phyloP scores from a whole-genome alignment of 225 moss, liverwort and hornwort species.

The Polytrichum commune region DNA sequence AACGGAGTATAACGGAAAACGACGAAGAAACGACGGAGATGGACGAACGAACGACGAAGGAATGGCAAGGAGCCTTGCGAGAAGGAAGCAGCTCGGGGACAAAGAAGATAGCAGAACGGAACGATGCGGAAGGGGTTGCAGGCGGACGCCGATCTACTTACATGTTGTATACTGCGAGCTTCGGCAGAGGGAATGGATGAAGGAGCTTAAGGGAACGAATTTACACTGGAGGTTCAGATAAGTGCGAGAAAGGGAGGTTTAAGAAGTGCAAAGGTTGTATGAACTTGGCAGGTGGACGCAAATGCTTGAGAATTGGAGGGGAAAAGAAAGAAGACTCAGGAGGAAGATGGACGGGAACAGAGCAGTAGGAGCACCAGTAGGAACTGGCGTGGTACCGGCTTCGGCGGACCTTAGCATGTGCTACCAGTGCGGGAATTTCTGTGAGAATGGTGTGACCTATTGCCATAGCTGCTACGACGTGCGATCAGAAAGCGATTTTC shows the following conservation, averaged over 20 bases:
- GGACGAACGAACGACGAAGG: neutral
- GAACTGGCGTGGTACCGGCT: neutral
- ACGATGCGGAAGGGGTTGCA: too few relatives aligned
- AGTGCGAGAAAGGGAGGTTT: neutral
- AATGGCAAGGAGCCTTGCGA: neutral
- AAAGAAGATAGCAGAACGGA: too few relatives aligned
- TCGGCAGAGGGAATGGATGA: too few relatives aligned
- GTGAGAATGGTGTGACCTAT: slow-evolving; percentile 62
- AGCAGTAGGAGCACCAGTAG: slow-evolving; percentile 8
- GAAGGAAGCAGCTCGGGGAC: too few relatives aligned
- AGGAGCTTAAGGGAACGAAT: too few relatives aligned
- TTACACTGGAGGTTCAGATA: neutral
- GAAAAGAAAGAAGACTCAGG: slow-evolving; percentile 5
- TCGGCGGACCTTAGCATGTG: slow-evolving; percentile 50
- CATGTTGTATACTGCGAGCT: too few relatives aligned
- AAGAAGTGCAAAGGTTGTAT: slow-evolving; percentile 12
- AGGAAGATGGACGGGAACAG: slow-evolving; percentile 40
- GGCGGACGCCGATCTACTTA: too few relatives aligned
- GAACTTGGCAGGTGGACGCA: slow-evolving; percentile 21
- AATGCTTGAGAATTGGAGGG: slow-evolving; percentile 16
- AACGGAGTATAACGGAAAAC: neutral
- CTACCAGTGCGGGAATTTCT: slow-evolving; percentile 59
- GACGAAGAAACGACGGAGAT: neutral
- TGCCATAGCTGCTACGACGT: slow-evolving; percentile 59
- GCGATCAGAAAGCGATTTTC: slow-evolving; percentile 69